Base-by-base conservation (phyloP, 2,329 filamentous ascomycete genomes). In the Botrytis porri region DNA sequence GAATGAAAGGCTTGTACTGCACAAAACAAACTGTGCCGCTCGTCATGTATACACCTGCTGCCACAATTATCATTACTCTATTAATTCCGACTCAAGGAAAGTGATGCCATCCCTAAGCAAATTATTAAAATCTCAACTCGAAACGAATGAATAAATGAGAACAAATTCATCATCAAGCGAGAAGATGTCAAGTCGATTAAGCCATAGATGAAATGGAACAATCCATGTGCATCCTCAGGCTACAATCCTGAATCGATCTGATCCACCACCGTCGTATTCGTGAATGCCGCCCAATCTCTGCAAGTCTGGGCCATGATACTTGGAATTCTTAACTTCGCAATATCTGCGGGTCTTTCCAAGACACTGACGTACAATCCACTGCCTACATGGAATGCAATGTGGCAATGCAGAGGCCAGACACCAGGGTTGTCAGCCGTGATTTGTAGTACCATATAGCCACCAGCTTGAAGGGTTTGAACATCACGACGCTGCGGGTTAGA, bases 401-500 rank as follows among this genome's bases (percentile, higher is more conserved):
- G 85, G 39, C 84, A 86, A 73, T 85, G 84, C 65, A 87, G 79
- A 6, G 85, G 84, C 86, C 86, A 88, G 10, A 86, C 80, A 5
- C 86, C 86, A 2, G 86, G 85, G 76, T 88, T 88, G 66, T 87
- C 84, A 6, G 83, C 81, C 7, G 81, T 78, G 77, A 85, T 83
- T 51, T 86, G 85, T 32, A 85, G 67, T 22, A 85, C 83, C 45
- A 84, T 77, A 76, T 85, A 83, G 35, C 77, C 80, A 41, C 80
- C 79, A 45, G 81, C 80, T 4, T 83, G 83, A 1, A 88, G 76
- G 6, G 84, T 82, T 35, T 86, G 83, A 0, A 85, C 85, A 77
- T 88, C 86, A 45, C 87, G 82, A n/a, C 86, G 82, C 78, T 86
- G 82, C 4, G 87, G 86, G 78, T 88, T 88, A 6, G 76, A 76